Conservation (phyloP, 2,329 filamentous ascomycete genomes). For the Septoria petroselini region DNA sequence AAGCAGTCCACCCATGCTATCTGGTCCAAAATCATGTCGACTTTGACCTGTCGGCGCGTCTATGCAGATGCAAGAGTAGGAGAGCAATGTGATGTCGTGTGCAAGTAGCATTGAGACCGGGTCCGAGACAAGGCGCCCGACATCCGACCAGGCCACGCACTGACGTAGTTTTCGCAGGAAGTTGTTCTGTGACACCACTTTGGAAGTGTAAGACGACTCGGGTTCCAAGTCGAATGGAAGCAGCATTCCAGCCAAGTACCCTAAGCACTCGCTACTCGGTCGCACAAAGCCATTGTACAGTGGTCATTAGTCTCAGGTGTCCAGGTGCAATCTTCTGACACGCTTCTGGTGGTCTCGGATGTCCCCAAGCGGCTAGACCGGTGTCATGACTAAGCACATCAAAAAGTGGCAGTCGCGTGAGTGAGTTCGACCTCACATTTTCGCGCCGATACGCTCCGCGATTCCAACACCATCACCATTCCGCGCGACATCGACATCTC, state of each 20-base stretch:
- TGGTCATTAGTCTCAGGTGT: neutral
- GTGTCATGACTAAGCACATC: neutral
- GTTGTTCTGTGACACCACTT: neutral
- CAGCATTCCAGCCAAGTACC: neutral
- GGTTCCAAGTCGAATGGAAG: neutral
- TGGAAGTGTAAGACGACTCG: neutral
- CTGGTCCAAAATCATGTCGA: conserved; percentile 66
- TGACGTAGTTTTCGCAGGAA: too few relatives aligned
- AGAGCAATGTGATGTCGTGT: conserved; percentile 5
- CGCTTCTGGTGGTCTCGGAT: neutral
- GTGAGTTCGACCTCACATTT: neutral
- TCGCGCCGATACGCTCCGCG: neutral
- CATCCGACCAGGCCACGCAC: neutral
- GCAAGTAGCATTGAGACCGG: conserved; percentile 3
- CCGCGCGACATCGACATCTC: neutral
- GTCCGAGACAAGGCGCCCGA: neutral
- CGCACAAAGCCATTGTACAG: too few relatives aligned
- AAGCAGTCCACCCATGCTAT: conserved; percentile 74
- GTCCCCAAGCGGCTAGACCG: neutral
- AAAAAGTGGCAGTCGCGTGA: neutral
- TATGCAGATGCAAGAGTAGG: neutral
- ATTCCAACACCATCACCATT: neutral
- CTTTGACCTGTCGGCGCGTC: neutral
- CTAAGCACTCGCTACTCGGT: too few relatives aligned
- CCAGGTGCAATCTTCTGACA: neutral